A percentile compares a stretch with the other conserved stretches of the same genome.
phyloP scores from a whole-genome alignment of 2,329 filamentous ascomycete species.

The Venturiaceae sp. region DNA sequence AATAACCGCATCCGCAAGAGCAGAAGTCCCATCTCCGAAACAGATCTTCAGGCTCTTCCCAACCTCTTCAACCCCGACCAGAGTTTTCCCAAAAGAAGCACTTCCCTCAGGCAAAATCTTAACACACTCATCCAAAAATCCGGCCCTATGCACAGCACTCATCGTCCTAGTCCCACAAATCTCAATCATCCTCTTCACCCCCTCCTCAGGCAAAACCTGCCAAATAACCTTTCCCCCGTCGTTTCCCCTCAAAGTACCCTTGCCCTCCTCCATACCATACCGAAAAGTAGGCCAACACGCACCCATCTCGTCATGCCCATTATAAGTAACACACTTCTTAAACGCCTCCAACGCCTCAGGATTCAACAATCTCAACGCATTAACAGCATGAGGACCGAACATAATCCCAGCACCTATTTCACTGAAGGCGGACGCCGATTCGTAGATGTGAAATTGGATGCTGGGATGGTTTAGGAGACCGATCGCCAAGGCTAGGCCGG shows the following conservation, averaged over 20 bases:
- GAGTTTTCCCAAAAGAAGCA: slow-evolving; percentile 14
- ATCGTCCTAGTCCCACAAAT: slow-evolving; percentile 5
- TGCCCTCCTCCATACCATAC: neutral
- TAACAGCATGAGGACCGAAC: slow-evolving; percentile 45
- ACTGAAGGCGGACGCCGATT: slow-evolving; percentile 42
- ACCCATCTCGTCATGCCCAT: neutral
- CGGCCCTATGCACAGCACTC: slow-evolving; percentile 34
- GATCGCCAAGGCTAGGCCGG: slow-evolving; percentile 44
- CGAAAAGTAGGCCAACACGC: neutral
- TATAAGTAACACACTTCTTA: neutral
- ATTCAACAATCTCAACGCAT: slow-evolving; percentile 44
- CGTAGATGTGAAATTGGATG: slow-evolving; percentile 43
- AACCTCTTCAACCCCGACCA: neutral
- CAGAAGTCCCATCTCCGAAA: slow-evolving; percentile 34
- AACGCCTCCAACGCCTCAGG: slow-evolving; percentile 19
- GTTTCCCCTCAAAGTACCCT: neutral
- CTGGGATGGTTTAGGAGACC: slow-evolving; percentile 37
- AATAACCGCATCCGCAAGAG: slow-evolving; percentile 32
- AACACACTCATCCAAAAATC: slow-evolving; percentile 39
- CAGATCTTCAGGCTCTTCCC: slow-evolving; percentile 20
- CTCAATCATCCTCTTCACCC: neutral
- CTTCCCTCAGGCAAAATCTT: slow-evolving; percentile 34
- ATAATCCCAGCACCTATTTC: slow-evolving; percentile 51
- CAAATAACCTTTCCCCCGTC: neutral
- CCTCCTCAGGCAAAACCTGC: neutral